Evolutionary conservation across 208 protist genomes (phyloP), one percentile per base, ranked within the genome.

Genomic region (Herpetomonas samuelpessoai): DNA sequence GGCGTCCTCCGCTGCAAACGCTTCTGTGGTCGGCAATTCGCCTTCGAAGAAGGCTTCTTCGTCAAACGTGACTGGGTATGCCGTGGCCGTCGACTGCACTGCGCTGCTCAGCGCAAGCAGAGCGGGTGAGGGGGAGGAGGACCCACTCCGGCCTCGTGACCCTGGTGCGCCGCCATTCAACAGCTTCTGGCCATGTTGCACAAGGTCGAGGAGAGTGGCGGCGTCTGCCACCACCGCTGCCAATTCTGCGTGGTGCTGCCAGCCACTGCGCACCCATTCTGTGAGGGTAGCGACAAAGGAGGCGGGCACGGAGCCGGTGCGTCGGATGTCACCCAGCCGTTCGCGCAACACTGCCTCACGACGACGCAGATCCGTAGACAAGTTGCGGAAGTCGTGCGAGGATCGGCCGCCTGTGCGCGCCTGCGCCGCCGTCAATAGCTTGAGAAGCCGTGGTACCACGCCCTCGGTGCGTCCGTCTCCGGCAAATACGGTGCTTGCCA

Each of bases 311-410:
- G 35, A 27, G n/a, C 49, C 69, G 59, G 12, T 76, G 61, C 31
- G 57, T 56, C 44, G 19, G 4, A 55, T 58, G 0, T 50, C 31
- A 2, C 35, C 51, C 28, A 79, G 45, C 14, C 46, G 47, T 41
- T 86, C 72, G 30, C 68, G 58, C 9, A 79, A 48, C 14, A 63
- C 22, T 1, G 64, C 56, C 51, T 67, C 59, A 7, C 75, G 75
- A n/a, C 75, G 54, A 6, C 75, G 69, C 30, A 82, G 44, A 14
- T 85, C 76, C 41, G 66, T 69, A 2, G 68, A 48, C 4, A 71
- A 51, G 9, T 45, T 35, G 3, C 81, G 69, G 60, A 84, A 83
- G 4, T 92, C 85, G 19, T 66, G 71, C 18, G 79, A 53, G 1
- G 62, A 67, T 22, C 76, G 78, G 1, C 70, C 79, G n/a, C 57